phyloP scores from a whole-genome alignment of 768 basidiomycete species.

The Cantharellus cinnabarinus region DNA sequence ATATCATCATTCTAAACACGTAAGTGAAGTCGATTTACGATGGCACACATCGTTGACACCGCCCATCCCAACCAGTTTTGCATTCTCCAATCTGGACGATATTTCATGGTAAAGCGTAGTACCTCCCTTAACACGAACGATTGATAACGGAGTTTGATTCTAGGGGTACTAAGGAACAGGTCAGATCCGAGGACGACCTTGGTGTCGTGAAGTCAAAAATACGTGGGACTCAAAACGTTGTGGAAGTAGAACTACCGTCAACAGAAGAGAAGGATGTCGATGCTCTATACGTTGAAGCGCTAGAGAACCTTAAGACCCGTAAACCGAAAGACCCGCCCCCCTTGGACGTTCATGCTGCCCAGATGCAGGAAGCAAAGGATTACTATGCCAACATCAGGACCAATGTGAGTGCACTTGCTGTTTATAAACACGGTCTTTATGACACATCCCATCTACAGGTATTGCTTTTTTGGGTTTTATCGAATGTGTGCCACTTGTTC shows the following conservation, averaged over 20 bases:
- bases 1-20: slow-evolving; percentile 62
- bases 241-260: slow-evolving; percentile 71
- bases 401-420: slow-evolving; percentile 27
- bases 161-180: slow-evolving; percentile 91
- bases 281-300: slow-evolving; percentile 64
- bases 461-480: slow-evolving; percentile 61
- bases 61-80: slow-evolving; percentile 32
- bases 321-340: slow-evolving; percentile 24
- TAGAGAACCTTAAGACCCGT: slow-evolving; percentile 45
- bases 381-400: slow-evolving; percentile 80
- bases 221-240: slow-evolving; percentile 29
- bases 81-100: slow-evolving; percentile 72
- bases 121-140: no score
- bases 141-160: not conserved
- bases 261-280: slow-evolving; percentile 48
- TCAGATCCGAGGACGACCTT: slow-evolving; percentile 49
- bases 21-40: slow-evolving; percentile 17
- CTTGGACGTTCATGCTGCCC: slow-evolving; percentile 29
- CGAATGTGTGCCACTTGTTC: slow-evolving; percentile 35
- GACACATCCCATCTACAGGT: slow-evolving; percentile 20
- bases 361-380: slow-evolving; percentile 55
- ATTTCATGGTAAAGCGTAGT: slow-evolving; percentile 17
- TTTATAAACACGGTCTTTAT: not conserved
- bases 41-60: slow-evolving; percentile 11
- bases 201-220: slow-evolving; percentile 55